Conservation (phyloP, 768 basidiomycete species). For the Boletus reticuloceps region DNA sequence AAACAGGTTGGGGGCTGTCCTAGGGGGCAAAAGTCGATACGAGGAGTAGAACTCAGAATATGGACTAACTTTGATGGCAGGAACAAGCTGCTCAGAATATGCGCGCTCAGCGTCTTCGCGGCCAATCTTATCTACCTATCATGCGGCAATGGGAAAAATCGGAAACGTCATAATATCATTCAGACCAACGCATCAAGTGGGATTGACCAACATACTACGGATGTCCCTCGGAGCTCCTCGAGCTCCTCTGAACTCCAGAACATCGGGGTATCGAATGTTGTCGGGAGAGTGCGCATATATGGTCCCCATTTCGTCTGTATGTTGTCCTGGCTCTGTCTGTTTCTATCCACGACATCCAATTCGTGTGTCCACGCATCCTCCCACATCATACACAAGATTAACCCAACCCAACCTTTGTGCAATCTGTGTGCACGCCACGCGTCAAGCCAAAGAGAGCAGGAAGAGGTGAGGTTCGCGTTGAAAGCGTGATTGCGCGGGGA, state of each 20-base stretch:
- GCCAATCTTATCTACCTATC: conserved; percentile 75
- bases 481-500: conserved; percentile 74
- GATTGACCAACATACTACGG: conserved; percentile 73
- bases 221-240: conserved; percentile 73
- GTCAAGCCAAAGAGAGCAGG: conserved; percentile 53
- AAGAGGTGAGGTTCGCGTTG: conserved; percentile 71
- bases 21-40: background rate
- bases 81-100: conserved; percentile 63
- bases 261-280: conserved; percentile 84
- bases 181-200: background rate
- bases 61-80: conserved; percentile 61
- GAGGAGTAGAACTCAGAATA: background rate
- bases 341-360: conserved; percentile 45
- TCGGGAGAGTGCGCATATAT: conserved; percentile 52
- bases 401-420: conserved; percentile 75
- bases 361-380: conserved; percentile 66
- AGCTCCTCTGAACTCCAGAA: conserved; percentile 84
- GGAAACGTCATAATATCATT: background rate
- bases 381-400: conserved; percentile 97
- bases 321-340: background rate
- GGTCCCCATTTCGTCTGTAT: conserved; percentile 20
- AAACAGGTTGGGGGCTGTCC: conserved; percentile 78
- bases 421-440: conserved; percentile 64
- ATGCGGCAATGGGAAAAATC: background rate
- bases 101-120: conserved; percentile 76